Evolutionary conservation across 2,329 filamentous ascomycete species (phyloP), one percentile per base, ranked within the genome.

Genomic region (Dendryphion nanum): DNA sequence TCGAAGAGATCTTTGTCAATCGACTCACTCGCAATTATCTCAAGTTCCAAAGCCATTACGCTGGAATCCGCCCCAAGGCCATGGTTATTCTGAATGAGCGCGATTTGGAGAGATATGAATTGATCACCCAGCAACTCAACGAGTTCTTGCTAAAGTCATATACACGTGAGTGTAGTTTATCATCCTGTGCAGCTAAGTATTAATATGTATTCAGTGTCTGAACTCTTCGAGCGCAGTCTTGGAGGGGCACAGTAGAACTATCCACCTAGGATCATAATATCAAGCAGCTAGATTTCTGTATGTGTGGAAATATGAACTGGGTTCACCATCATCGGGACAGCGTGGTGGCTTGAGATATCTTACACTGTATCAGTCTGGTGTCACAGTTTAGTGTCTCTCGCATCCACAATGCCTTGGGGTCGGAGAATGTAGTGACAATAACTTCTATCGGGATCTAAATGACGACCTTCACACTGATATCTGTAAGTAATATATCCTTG

Each of bases 1-100:
- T 51, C 12, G 51, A 51, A 40, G 33, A 26, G 6, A 44, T 53
- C 12, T 30, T 53, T 18, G 45, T 51, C 14, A 40, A 51, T 26
- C 37, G 42, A 2, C 31, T 55, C 19, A 50, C 48, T 17, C 23
- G 42, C n/a, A 49, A 42, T 10, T 53, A 45, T 18, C 35, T 55
- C 23, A 51, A 51, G 34, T 53, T 53, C n/a, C 32, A 47, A 31
- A 35, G 37, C 21, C 45, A 48, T 23, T 45, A 38, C 33, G 8
- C 37, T 8, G 26, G 45, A 3, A 42, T 55, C 4, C 31, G 44
- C 2, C 38, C 48, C 3, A 51, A 53, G 42, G 41, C 34, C 8
- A 34, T 41, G 16, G 18, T 39, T 12, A 29, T 53, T 14, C 15
- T 54, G 14, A 14, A 18, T 4, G 38, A 38, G 30, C 33, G 16